A percentile compares a stretch with the other conserved stretches of the same genome.
These are phyloP conservation scores for sunflower (Helianthus annuus) DNA, from an alignment of 129 eudicot genomes.

Conservation along the genomic window DNA sequence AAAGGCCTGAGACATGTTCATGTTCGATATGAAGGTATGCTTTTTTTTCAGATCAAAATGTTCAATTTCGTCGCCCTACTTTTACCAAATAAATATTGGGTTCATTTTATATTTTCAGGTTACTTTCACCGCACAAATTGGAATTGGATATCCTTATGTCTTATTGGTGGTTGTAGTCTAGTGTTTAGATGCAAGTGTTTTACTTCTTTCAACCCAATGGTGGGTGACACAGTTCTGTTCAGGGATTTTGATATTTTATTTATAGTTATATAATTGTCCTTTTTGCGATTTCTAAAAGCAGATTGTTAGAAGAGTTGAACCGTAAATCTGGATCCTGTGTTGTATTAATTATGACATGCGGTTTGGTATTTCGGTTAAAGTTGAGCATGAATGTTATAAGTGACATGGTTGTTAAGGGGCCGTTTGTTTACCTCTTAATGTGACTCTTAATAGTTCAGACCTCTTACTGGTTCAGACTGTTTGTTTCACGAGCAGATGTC, in stretches of 20 bases:
- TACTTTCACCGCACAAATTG: neutral
- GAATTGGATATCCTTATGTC: constrained; percentile 11
- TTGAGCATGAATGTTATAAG: too few species aligned
- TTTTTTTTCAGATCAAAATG: constrained; percentile 15
- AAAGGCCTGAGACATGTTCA: constrained; percentile 59
- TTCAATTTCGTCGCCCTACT: constrained; percentile 7
- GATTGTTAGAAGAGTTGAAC: too few species aligned
- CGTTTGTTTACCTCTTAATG: too few species aligned
- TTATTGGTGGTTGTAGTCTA: constrained; percentile 16
- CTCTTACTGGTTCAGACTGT: too few species aligned
- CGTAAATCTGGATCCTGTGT: too few species aligned
- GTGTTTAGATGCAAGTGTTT: constrained; percentile 22
- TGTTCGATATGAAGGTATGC: constrained; percentile 29
- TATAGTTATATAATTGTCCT: neutral
- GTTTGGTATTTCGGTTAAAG: too few species aligned
- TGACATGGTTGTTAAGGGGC: too few species aligned
- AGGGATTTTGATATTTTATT: neutral
- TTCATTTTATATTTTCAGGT: constrained; percentile 13
- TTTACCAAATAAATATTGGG: constrained; percentile 10
- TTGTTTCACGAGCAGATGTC: too few species aligned
- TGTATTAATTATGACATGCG: too few species aligned
- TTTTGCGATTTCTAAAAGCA: neutral
- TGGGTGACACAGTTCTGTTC: neutral
- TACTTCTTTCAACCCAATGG: constrained; percentile 1
- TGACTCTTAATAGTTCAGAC: too few species aligned